Evolutionary conservation across 2,329 filamentous ascomycete genomes (phyloP).

Genomic region (Madurella mycetomatis): DNA sequence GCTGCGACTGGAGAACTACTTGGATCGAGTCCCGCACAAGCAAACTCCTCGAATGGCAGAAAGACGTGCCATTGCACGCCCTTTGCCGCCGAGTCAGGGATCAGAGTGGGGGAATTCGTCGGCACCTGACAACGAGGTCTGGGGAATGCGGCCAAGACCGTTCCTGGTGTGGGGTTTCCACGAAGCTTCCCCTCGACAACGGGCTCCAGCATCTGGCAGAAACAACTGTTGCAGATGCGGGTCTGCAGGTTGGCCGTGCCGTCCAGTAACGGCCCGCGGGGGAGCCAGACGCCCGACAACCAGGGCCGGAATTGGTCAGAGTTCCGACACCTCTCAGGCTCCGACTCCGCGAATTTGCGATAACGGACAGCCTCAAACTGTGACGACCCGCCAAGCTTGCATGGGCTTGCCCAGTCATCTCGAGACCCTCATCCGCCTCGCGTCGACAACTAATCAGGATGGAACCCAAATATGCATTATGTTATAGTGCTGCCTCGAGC

Average conservation of each 20-base stretch:
- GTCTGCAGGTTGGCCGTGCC: conserved; percentile 7
- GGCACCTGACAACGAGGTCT: background rate
- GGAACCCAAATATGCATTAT: background rate
- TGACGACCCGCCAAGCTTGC: background rate
- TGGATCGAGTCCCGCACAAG: background rate
- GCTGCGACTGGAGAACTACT: background rate
- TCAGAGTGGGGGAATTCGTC: background rate
- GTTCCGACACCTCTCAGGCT: background rate
- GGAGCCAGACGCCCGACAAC: background rate
- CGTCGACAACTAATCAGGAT: background rate
- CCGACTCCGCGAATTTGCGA: conserved; percentile 1
- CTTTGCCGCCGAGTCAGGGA: conserved; percentile 12
- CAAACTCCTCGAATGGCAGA: background rate
- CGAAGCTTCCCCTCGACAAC: background rate
- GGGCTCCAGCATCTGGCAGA: background rate
- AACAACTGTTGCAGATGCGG: conserved; percentile 5
- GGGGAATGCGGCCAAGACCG: background rate
- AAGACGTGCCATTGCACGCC: conserved; percentile 1
- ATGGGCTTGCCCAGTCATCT: background rate
- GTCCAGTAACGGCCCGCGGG: conserved; percentile 6
- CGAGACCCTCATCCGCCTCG: background rate
- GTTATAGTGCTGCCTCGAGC: background rate
- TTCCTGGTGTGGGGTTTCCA: background rate
- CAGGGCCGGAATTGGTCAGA: background rate
- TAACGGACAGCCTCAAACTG: conserved; percentile 9